Percentiles rank a stretch among this genome's conserved stretches.
Conservation (phyloP, 2,329 filamentous ascomycete species). For the Tetracladium maxilliforme region DNA sequence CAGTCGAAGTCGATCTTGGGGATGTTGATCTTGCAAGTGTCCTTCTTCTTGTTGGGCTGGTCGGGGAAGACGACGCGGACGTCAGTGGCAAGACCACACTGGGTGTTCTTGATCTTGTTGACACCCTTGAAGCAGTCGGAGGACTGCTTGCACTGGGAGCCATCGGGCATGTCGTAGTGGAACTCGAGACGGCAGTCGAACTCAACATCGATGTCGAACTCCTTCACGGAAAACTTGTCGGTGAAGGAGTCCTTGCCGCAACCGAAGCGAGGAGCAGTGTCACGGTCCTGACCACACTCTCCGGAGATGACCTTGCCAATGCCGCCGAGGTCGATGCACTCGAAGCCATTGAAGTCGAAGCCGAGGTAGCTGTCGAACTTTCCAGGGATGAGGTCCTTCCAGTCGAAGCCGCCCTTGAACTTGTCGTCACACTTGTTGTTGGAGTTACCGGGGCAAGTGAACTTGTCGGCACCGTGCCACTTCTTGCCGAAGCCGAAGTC, state of each 20-base stretch:
- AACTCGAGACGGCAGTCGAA: conserved; percentile 72
- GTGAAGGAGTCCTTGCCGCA: conserved; percentile 23
- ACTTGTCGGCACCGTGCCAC: conserved; percentile 38
- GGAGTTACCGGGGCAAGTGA: conserved; percentile 54
- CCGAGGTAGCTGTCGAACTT: conserved; percentile 51
- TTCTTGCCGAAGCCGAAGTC: conserved; percentile 13
- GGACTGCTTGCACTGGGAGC: conserved; percentile 67
- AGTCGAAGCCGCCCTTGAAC: conserved; percentile 60
- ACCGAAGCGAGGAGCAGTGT: conserved; percentile 32
- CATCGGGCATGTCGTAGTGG: conserved; percentile 76
- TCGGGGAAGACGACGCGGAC: conserved; percentile 57
- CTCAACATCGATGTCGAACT: conserved; percentile 59
- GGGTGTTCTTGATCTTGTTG: conserved; percentile 61
- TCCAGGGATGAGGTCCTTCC: conserved; percentile 46
- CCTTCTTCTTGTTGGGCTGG: conserved; percentile 36
- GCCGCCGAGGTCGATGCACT: conserved; percentile 44
- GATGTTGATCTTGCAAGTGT: conserved; percentile 56
- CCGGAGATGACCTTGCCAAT: conserved; percentile 24
- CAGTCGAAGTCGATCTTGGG: conserved; percentile 69
- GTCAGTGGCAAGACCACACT: conserved; percentile 82
- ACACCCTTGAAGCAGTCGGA: conserved; percentile 51
- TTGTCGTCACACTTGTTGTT: conserved; percentile 63
- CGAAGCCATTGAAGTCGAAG: conserved; percentile 62
- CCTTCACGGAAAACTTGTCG: conserved; percentile 57
- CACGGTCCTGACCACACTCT: conserved; percentile 29